Percentiles rank a stretch among this genome's conserved stretches.
phyloP scores from a whole-genome alignment of 129 eudicot species.

The Flaveria ramosissima region DNA sequence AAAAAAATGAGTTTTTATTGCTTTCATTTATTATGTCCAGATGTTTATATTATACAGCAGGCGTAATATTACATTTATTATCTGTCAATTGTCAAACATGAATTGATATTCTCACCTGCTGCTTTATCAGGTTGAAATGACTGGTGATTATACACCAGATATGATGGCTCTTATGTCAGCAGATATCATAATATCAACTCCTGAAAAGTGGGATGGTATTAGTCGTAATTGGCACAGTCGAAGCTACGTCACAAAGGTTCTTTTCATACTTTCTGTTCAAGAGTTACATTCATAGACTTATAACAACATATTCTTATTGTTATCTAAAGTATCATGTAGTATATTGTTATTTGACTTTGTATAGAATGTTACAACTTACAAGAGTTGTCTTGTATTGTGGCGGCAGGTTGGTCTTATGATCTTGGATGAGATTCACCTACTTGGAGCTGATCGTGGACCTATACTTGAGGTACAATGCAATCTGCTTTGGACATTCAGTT shows the following conservation, averaged over 20 bases:
- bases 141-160: conserved; percentile 97
- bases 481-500: conserved; percentile 8
- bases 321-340: neutral
- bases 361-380: conserved; percentile 23
- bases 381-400: conserved; percentile 10
- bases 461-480: conserved; percentile 80
- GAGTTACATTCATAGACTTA: conserved; percentile 6
- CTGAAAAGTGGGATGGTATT: conserved; percentile 99
- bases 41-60: neutral
- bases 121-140: conserved; percentile 88
- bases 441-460: conserved; percentile 99
- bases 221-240: conserved; percentile 99
- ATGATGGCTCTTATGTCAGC: conserved; percentile 87
- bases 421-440: conserved; percentile 95
- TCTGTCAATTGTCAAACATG: conserved; percentile 20
- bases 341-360: conserved; percentile 9
- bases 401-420: conserved; percentile 94
- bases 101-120: conserved; percentile 29
- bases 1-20: conserved; percentile 2
- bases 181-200: conserved; percentile 96
- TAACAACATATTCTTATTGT: conserved; percentile 1
- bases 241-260: conserved; percentile 92
- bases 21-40: neutral
- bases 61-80: conserved; percentile 15
- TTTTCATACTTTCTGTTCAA: conserved; percentile 4